Evolutionary conservation across 768 basidiomycete genomes (phyloP), one percentile per base, ranked within the genome.

Genomic region (Lactarius hatsudake): DNA sequence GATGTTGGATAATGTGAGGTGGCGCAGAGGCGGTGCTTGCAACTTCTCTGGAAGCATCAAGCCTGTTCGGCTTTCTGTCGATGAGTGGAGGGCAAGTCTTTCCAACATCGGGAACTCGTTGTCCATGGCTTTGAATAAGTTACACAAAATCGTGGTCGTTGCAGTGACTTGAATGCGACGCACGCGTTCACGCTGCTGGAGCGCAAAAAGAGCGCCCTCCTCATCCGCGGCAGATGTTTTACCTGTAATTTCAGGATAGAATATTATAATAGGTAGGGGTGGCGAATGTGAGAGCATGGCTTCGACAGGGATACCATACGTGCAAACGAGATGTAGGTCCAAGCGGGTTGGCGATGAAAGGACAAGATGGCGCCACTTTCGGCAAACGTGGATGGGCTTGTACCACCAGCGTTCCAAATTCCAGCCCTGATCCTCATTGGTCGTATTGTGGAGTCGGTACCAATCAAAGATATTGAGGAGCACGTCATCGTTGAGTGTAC

Each of bases 361-460:
- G 26, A 65, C 55, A 51, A 65, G 18, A 20, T n/a, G 13, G 7
- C 64, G 36, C 64, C 64, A 65, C n/a, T 4, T 5, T 20, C 2
- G 38, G n/a, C 59, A 65, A 12, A 61, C 59, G 28, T 65, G 59
- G 15, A 54, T 43, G 40, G 54, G 53, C 32, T 40, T 65, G 53
- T 65, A 65, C 64, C 64, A 65, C 64, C 64, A 65, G 5, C 64
- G 59, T 18, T 65, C 59, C 10, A 40, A 20, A 18, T 64, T 59
- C 63, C 63, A 64, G 32, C 43, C 32, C 18, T 9, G 9, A 23
- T 38, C 43, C 1, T 38, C 26, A 28, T 55, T 38, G 3, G 53
- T 26, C 20, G 26, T 23, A 20, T n/a, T 63, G 20, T 56, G 23
- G 1, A 58, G 34, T 48, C 63, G 30, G 36, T 43, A 64, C 32